These are phyloP conservation scores for Paracorniculantispora psalliotae DNA, from an alignment of 2,329 filamentous ascomycete species.

Conservation along the genomic window DNA sequence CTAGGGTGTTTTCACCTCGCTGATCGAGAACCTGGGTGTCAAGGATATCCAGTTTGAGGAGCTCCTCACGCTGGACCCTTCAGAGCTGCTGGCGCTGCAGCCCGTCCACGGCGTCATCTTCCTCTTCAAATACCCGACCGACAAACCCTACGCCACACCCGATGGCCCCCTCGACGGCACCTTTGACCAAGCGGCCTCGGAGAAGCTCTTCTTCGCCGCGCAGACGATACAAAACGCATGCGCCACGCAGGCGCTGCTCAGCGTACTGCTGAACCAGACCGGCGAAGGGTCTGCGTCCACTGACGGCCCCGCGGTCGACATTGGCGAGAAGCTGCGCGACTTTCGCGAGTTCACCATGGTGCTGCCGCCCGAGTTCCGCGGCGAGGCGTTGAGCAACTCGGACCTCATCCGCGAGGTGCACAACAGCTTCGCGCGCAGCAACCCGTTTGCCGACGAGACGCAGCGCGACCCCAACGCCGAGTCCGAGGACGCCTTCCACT, in stretches of 20 bases:
- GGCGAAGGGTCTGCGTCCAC: no score
- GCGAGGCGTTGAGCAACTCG: conserved; percentile 57
- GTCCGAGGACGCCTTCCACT: conserved; percentile 91
- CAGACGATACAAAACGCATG: conserved; percentile 99
- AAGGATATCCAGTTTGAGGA: conserved; percentile 96
- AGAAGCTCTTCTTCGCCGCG: conserved; percentile 84
- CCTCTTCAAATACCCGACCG: conserved; percentile 89
- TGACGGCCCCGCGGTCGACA: conserved; percentile 50
- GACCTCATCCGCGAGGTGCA: conserved; percentile 72
- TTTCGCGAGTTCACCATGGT: conserved; percentile 87
- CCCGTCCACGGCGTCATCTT: conserved; percentile 95
- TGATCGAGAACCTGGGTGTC: conserved; percentile 86
- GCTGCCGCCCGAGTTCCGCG: conserved; percentile 68
- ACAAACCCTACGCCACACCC: conserved; percentile 54
- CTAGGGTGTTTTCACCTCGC: conserved; percentile 91
- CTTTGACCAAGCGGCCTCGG: conserved; percentile 71
- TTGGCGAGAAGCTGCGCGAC: conserved; percentile 65
- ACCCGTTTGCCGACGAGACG: conserved; percentile 90
- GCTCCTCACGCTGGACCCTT: conserved; percentile 80
- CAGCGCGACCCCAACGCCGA: conserved; percentile 57
- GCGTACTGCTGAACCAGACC: conserved; percentile 82
- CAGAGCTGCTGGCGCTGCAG: conserved; percentile 63
- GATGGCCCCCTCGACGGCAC: conserved; percentile 71
- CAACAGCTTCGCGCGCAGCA: conserved; percentile 84
- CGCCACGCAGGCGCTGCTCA: conserved; percentile 90